Evolutionary conservation across 495 filamentous ascomycete genomes (phyloP), one percentile per base, ranked within the genome.

Genomic region (Echria macrotheca): DNA sequence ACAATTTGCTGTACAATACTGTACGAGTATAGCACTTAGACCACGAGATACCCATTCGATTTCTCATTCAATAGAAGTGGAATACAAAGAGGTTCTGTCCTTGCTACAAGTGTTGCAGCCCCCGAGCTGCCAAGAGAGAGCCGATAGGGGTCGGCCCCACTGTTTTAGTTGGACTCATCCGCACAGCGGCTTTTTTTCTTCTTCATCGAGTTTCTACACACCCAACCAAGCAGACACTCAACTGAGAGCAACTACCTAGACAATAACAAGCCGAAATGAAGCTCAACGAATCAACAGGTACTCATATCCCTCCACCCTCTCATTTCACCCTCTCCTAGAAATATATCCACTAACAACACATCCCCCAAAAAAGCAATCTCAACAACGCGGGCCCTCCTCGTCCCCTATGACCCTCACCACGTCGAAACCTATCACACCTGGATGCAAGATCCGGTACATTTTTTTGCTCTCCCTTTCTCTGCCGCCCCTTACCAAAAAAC

Each of bases 391-490:
- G 67, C 85, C 36, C 73, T 93, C 15, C 74, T 96, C 24, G 89
- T 95, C 32, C 90, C 90, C 5, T 96, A 96, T 59, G 87, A 85
- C 28, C 66, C 69, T 47, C 82, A 80, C 67, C 90, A 96, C 69
- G 90, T 96, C 26, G 75, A 74, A 7, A 82, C 73, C 2, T 96
- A 96, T 55, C 86, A 95, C 54, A 68, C 78, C 59, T 96, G 90
- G 90, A 95, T 96, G 89, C 74, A 91, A 73, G 84, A 93, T 56
- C 76, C 83, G 48, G 88, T 91, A 69, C 44, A 62, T 31, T 38
- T 12, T n/a, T 11, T 29, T 24, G 14, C 14, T 3, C 1, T 11
- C 15, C 18, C 7, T 2, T n/a, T 22, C 19, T 5, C 3, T 4
- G 15, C 14, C 17, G n/a, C n/a, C n/a, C n/a, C n/a, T n/a, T n/a